Conservation (phyloP, 2,329 filamentous ascomycete genomes). For the Botryotinia narcissicola region DNA sequence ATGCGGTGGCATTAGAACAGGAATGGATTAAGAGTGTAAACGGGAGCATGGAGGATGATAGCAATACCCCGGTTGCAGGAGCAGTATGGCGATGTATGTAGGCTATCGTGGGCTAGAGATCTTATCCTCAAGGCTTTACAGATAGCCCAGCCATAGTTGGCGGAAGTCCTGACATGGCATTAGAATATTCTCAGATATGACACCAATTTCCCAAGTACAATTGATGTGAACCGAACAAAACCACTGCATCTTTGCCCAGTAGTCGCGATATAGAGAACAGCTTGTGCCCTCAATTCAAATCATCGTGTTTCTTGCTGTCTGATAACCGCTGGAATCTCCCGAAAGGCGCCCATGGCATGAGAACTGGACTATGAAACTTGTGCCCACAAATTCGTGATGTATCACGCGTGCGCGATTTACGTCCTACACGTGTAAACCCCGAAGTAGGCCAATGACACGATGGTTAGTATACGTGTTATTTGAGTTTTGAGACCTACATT, state of each 20-base stretch:
- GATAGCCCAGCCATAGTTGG: neutral
- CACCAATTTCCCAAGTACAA: neutral
- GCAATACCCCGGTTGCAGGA: conserved; percentile 30
- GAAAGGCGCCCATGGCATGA: neutral
- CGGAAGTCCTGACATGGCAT: neutral
- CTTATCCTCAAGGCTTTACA: neutral
- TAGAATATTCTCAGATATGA: neutral
- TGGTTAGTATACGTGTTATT: neutral
- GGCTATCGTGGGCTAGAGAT: neutral
- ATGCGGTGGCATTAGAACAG: conserved; percentile 55
- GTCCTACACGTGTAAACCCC: neutral
- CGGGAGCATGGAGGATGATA: conserved; percentile 21
- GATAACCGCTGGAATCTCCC: neutral
- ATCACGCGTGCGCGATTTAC: neutral
- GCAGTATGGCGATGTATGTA: conserved; percentile 35
- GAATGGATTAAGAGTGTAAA: conserved; percentile 58
- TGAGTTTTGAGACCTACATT: neutral
- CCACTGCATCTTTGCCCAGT: neutral
- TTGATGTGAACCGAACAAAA: neutral
- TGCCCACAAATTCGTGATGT: neutral
- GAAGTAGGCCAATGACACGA: neutral
- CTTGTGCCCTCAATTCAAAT: neutral
- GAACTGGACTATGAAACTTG: neutral
- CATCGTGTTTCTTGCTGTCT: neutral
- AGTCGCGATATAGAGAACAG: neutral